Evolutionary conservation across 345 rosid species (phyloP), one percentile per base, ranked within the genome.

Genomic region (Aurinia saxatilis): DNA sequence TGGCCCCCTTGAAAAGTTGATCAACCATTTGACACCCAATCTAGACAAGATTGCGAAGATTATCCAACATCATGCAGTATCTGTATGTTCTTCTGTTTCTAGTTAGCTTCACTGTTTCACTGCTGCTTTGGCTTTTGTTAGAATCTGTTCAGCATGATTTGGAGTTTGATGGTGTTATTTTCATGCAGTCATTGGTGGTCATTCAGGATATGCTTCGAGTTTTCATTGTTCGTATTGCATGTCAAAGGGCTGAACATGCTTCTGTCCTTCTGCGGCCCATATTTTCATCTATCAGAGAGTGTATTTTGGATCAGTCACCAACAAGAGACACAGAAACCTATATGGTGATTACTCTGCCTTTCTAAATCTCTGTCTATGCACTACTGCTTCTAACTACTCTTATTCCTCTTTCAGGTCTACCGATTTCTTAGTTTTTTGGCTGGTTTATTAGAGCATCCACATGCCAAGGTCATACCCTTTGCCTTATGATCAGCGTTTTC

Each of bases 151-250:
- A 36, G 31, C 18, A 52, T 71, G 46, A 74, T 36, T 47, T 65
- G 41, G 18, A 42, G 35, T 36, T 52, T 42, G 49, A 49, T 61
- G 51, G 34, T 70, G 50, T 54, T 39, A 36, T 29, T 53, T 62
- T 55, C 67, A 53, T 55, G 57, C 85, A 93, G 99, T 81, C 84
- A 33, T 74, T 87, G 78, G 86, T 75, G 50, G 97, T 93, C 73
- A 81, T 90, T 68, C 91, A 82, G 78, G 97, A 90, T 78, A 90
- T 93, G 95, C 90, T 93, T 73, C 81, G 95, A 63, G 88, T 93
- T 73, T 91, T 93, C 77, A 78, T 93, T 41, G 65, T 85, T 70
- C 97, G 96, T 19, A 57, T 87, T 66, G 90, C 95, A 71, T 76
- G 73, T 78, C 92, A 81, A 77, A 90, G 82, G 59, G 70, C 69